A percentile compares a stretch with the other conserved stretches of the same genome.
Conservation (phyloP, 352 stramenopile species). For the Pythium vanterpoolii region DNA sequence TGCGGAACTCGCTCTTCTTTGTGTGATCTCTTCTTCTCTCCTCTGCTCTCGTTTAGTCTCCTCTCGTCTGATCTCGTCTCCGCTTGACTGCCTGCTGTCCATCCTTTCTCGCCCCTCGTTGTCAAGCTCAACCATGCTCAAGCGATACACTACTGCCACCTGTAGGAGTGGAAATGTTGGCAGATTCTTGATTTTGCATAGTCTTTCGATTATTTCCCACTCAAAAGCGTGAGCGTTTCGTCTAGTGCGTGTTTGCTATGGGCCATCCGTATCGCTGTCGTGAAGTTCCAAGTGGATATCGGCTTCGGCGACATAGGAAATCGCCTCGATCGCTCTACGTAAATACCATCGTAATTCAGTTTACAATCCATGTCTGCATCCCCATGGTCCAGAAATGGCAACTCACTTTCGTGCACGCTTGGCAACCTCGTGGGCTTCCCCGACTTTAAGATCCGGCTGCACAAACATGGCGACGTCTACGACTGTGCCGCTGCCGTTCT, state of each 20-base stretch:
- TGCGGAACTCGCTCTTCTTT: conserved; percentile 21
- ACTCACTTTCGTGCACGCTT: conserved; percentile 65
- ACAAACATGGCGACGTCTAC: conserved; percentile 82
- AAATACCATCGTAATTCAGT: no score
- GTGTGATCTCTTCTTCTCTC: neutral
- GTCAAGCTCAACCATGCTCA: neutral
- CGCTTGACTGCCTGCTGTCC: no score
- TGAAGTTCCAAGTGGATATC: conserved; percentile 83
- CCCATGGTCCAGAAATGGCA: neutral
- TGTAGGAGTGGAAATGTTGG: no score
- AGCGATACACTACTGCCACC: no score
- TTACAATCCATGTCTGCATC: no score
- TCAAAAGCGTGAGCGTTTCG: no score
- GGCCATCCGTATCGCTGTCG: conserved; percentile 16
- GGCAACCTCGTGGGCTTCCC: conserved; percentile 65
- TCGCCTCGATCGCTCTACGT: conserved; percentile 68
- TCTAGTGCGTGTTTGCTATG: no score
- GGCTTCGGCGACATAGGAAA: conserved; percentile 72
- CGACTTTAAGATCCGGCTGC: conserved; percentile 70
- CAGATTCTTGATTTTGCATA: no score
- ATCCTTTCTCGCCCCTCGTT: no score
- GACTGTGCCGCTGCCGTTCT: conserved; percentile 56
- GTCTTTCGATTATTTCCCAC: no score
- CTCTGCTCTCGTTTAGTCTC: neutral
- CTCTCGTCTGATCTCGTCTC: neutral